phyloP scores from a whole-genome alignment of 2,329 filamentous ascomycete species.

The Botrytis porri region DNA sequence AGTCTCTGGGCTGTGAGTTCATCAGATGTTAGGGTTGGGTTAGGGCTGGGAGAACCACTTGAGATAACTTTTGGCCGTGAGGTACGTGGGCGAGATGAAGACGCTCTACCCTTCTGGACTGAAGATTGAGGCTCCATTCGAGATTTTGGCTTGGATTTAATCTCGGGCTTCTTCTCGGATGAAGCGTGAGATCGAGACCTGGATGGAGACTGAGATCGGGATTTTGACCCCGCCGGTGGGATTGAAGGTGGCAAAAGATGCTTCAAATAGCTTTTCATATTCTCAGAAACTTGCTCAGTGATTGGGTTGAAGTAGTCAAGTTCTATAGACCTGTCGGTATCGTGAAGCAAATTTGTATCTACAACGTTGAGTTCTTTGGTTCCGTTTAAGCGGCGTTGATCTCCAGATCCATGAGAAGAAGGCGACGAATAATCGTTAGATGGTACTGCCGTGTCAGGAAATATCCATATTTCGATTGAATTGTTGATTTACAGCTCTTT shows the following conservation, averaged over 20 bases:
- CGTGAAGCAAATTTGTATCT: background rate
- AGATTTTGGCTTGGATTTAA: background rate
- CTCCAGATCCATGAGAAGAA: slow-evolving; percentile 8
- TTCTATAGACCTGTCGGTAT: background rate
- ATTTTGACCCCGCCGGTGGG: background rate
- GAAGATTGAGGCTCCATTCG: background rate
- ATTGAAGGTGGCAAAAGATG: slow-evolving; percentile 10
- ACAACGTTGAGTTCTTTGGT: background rate
- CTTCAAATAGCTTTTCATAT: slow-evolving; percentile 17
- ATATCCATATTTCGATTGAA: slow-evolving; percentile 10
- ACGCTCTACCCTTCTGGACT: background rate
- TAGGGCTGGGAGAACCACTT: background rate
- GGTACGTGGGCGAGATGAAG: background rate
- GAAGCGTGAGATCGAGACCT: background rate
- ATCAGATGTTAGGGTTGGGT: background rate
- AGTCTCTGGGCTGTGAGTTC: slow-evolving; percentile 14
- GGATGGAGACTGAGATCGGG: background rate
- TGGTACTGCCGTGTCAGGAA: slow-evolving; percentile 9
- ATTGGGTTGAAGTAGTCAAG: background rate
- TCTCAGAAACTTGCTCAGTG: background rate
- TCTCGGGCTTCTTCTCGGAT: background rate
- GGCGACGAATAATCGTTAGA: background rate
- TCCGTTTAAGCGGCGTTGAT: background rate
- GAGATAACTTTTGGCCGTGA: background rate
- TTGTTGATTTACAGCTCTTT: slow-evolving; percentile 5